phyloP scores from a whole-genome alignment of 208 protist genomes.

The Leishmania martiniquensis region DNA sequence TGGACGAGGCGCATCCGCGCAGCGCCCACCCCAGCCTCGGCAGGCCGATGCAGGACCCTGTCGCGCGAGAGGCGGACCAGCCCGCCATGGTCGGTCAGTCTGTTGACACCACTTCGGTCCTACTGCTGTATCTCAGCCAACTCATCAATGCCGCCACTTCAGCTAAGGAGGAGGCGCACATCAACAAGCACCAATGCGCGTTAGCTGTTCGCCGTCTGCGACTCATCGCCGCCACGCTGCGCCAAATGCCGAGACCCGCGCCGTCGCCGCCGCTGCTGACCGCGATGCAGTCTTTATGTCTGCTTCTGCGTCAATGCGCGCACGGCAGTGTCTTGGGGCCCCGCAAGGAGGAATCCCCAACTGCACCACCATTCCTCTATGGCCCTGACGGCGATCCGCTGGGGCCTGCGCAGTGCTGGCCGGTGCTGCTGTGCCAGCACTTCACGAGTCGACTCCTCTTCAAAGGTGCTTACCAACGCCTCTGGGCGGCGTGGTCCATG shows the following conservation, averaged over 20 bases:
- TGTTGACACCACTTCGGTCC: constrained; percentile 17
- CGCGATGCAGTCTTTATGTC: constrained; percentile 20
- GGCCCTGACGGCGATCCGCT: constrained; percentile 22
- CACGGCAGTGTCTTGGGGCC: constrained; percentile 10
- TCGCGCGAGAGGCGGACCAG: constrained; percentile 15
- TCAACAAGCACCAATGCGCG: constrained; percentile 29
- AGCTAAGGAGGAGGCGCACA: constrained; percentile 5
- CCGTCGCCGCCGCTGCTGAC: constrained; percentile 30
- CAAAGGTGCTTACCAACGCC: constrained; percentile 38
- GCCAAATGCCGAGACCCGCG: constrained; percentile 24
- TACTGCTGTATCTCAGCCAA: constrained; percentile 8
- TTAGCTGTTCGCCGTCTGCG: constrained; percentile 27
- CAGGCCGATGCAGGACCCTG: constrained; percentile 7
- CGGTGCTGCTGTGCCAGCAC: constrained; percentile 37
- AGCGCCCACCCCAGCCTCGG: not conserved
- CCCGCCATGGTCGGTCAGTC: constrained; percentile 6
- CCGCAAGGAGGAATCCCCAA: not conserved
- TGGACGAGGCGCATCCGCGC: not conserved
- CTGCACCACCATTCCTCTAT: constrained; percentile 6
- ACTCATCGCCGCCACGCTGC: constrained; percentile 17
- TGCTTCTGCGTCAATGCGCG: constrained; percentile 26
- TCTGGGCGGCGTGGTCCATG: constrained; percentile 57
- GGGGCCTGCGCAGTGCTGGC: constrained; percentile 28
- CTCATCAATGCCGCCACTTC: constrained; percentile 5
- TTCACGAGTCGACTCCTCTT: constrained; percentile 62